Conservation (phyloP, 2,329 filamentous ascomycete species). For the Didymella segeticola region DNA sequence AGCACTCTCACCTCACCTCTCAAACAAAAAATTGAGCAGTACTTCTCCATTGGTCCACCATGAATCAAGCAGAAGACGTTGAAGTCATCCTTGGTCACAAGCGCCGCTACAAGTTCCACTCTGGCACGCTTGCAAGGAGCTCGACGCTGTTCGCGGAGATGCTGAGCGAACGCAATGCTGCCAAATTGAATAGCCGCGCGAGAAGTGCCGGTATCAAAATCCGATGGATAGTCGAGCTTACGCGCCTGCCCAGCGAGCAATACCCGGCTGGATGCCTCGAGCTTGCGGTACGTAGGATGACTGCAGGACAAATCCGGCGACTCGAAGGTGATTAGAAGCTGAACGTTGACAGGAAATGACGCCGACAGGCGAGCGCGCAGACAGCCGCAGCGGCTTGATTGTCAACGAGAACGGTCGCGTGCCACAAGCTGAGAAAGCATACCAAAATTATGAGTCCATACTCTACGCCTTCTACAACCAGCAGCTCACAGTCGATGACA, state of each 20-base stretch:
- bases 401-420: slow-evolving; percentile 48
- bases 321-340: neutral
- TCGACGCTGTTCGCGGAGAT: slow-evolving; percentile 39
- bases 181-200: slow-evolving; percentile 33
- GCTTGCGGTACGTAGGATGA: slow-evolving; percentile 29
- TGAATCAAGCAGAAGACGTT: slow-evolving; percentile 47
- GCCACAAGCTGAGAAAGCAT: slow-evolving; percentile 32
- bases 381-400: slow-evolving; percentile 25
- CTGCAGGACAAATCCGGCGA: neutral
- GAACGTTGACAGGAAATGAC: slow-evolving; percentile 42
- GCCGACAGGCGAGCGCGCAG: slow-evolving; percentile 36
- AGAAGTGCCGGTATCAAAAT: slow-evolving; percentile 33
- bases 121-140: slow-evolving; percentile 43
- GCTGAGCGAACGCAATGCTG: slow-evolving; percentile 41
- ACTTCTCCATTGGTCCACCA: neutral
- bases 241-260: slow-evolving; percentile 24
- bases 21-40: neutral
- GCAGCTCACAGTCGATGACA: slow-evolving; percentile 50
- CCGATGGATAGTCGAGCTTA: slow-evolving; percentile 45
- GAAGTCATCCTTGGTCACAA: slow-evolving; percentile 40
- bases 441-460: slow-evolving; percentile 52
- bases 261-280: slow-evolving; percentile 32
- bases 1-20: too few relatives aligned
- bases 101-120: slow-evolving; percentile 43
- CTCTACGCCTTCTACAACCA: slow-evolving; percentile 57